Evolutionary conservation across 441 rosid species (phyloP).

Genomic region (Jatropha podagrica): DNA sequence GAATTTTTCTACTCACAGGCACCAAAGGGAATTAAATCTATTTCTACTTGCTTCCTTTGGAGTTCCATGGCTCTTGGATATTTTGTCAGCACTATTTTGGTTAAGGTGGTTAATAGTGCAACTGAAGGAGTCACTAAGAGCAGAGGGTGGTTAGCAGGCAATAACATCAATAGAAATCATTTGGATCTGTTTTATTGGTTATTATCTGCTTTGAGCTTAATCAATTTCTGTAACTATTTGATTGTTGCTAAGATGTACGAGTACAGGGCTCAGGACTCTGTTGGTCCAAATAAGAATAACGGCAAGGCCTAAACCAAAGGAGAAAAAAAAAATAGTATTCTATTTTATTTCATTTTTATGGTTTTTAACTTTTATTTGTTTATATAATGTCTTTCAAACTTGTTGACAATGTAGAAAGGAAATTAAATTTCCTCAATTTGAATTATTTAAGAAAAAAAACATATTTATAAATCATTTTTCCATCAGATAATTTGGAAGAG

Average conservation of each 20-base stretch:
- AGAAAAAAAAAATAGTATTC: neutral
- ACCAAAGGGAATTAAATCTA: slow-evolving; percentile 47
- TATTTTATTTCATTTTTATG: too few species aligned
- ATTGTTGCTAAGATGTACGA: slow-evolving; percentile 43
- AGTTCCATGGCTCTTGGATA: slow-evolving; percentile 62
- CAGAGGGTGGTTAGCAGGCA: slow-evolving; percentile 65
- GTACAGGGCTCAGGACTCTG: slow-evolving; percentile 36
- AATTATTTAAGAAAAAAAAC: too few species aligned
- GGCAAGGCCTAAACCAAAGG: slow-evolving; percentile 1
- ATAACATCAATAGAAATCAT: slow-evolving; percentile 59
- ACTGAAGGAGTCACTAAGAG: slow-evolving; percentile 38
- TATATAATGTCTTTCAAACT: neutral
- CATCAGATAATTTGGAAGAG: too few species aligned
- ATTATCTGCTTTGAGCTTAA: slow-evolving; percentile 44
- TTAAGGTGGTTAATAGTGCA: slow-evolving; percentile 47
- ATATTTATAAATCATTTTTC: too few species aligned
- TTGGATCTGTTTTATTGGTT: slow-evolving; percentile 52
- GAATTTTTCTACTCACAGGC: slow-evolving; percentile 68
- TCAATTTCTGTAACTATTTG: slow-evolving; percentile 52
- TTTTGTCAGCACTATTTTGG: slow-evolving; percentile 45
- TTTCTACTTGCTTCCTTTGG: slow-evolving; percentile 63
- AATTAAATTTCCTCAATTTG: too few species aligned
- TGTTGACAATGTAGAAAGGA: neutral
- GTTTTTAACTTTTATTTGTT: neutral
- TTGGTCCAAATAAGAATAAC: neutral